Base-by-base conservation (phyloP, 2,329 filamentous ascomycete genomes). In the Fusarium compactum region DNA sequence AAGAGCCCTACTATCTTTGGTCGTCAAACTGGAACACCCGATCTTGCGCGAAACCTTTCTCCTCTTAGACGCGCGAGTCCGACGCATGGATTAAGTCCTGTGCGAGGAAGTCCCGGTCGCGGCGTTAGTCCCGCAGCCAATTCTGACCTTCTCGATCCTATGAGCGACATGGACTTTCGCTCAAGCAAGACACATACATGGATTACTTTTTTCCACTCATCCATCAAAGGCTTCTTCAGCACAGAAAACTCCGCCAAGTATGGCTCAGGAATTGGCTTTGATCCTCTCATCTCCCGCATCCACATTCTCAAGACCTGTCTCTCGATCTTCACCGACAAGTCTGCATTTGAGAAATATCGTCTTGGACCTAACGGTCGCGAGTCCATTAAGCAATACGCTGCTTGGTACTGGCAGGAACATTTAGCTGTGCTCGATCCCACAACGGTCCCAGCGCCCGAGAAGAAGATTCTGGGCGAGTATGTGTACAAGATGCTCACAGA, bases 351-450 rank as follows among this genome's bases (percentile, higher is more conserved):
- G 6, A 71, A 65, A 11, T 61, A 73, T 6, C 69, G 78, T 1
- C 69, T 81, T 1, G 73, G 75, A 0, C 56, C 67, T 3, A 70
- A 48, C 18, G 76, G 78, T 0, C 74, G 73, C 3, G 69, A 78
- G 9, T 74, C 79, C 0, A 78, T 81, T 22, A 79, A 74, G 59
- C 79, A 81, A 46, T 83, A 83, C 38, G 80, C 82, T 1, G 81
- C 81, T 0, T 82, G 82, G 82, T 83, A 83, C 59, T 83, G 82
- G 82, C 82, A 82, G 52, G 81, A 83, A 38, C 82, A 83, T 65
- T 57, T 82, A 15, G 76, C 76, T 0, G 76, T 76, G 1, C 71
- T 83, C 16, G 78, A 82, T 41, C 76, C 76, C 2, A 48, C 63
- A 0, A 64, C 64, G 0, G 70, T 82, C 1, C 65, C 76, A 0